These are phyloP conservation scores for Coffea humblotiana DNA, from an alignment of 305 asterid species.

Conservation along the genomic window DNA sequence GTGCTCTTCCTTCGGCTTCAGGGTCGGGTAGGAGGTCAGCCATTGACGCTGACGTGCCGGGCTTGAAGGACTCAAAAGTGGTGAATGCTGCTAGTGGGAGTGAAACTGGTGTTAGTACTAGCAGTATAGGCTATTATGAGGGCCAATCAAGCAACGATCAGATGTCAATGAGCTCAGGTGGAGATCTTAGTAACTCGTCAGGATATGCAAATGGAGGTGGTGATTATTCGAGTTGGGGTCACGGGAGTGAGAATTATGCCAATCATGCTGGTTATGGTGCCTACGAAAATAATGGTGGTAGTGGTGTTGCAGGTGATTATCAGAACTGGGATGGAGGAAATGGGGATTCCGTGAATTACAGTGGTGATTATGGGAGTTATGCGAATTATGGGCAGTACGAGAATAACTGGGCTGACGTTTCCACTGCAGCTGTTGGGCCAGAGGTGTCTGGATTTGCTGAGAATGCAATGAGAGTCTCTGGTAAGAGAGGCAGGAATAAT, in stretches of 20 bases:
- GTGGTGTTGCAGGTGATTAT: conserved; percentile 40
- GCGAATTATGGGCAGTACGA: conserved; percentile 42
- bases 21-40: conserved; percentile 68
- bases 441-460: conserved; percentile 44
- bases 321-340: conserved; percentile 34
- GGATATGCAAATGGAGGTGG: conserved; percentile 16
- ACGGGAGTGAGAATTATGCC: conserved; percentile 38
- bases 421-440: conserved; percentile 31
- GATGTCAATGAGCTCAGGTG: conserved; percentile 21
- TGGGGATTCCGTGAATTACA: conserved; percentile 40
- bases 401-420: conserved; percentile 40
- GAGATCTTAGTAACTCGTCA: conserved; percentile 17
- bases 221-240: conserved; percentile 38
- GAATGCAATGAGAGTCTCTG: conserved; percentile 39
- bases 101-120: conserved; percentile 26
- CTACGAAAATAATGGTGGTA: conserved; percentile 19
- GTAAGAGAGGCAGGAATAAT: conserved; percentile 77
- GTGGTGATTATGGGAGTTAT: conserved; percentile 37
- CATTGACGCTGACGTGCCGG: conserved; percentile 52
- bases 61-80: conserved; percentile 29
- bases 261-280: conserved; percentile 25
- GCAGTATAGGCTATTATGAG: conserved; percentile 23
- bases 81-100: conserved; percentile 24
- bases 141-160: conserved; percentile 28
- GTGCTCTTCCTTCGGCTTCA: conserved; percentile 52